These are phyloP conservation scores for Cudoniella acicularis DNA, from an alignment of 495 filamentous ascomycete species.

Conservation along the genomic window DNA sequence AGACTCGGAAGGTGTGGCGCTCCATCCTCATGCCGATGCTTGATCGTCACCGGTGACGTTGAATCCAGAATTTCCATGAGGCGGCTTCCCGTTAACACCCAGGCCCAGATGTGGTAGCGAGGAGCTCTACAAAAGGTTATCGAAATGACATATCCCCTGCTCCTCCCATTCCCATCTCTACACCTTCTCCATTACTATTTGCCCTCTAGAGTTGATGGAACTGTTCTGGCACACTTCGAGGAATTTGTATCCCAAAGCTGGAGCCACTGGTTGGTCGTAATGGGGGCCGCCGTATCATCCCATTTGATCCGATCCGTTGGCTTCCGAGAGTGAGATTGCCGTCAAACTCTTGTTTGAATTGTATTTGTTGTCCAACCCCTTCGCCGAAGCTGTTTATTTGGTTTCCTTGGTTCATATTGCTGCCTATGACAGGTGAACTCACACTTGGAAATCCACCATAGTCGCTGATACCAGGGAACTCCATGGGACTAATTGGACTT, in stretches of 20 bases:
- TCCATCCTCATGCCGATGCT: too few relatives aligned
- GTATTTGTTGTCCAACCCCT: conserved; percentile 12
- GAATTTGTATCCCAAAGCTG: conserved; percentile 17
- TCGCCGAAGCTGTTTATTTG: conserved; percentile 15
- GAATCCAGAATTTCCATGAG: too few relatives aligned
- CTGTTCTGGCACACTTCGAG: conserved; percentile 25
- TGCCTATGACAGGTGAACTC: conserved; percentile 9
- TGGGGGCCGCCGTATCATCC: conserved; percentile 17
- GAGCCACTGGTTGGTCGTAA: conserved; percentile 15
- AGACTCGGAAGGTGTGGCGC: too few relatives aligned
- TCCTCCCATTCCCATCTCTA: conserved; percentile 4
- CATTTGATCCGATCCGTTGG: not conserved
- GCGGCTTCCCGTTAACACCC: not conserved
- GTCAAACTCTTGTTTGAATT: conserved; percentile 23
- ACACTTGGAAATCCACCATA: conserved; percentile 20
- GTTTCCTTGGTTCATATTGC: conserved; percentile 7
- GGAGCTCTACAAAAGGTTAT: not conserved
- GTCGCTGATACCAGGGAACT: conserved; percentile 22
- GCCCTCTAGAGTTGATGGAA: conserved; percentile 11
- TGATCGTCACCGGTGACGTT: too few relatives aligned
- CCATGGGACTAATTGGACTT: conserved; percentile 18
- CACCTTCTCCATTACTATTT: conserved; percentile 2
- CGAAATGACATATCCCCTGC: conserved; percentile 13
- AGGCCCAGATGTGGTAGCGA: not conserved
- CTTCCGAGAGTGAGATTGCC: not conserved